Evolutionary conservation across 768 basidiomycete genomes (phyloP).

Genomic region (Tubosaeta sp.): DNA sequence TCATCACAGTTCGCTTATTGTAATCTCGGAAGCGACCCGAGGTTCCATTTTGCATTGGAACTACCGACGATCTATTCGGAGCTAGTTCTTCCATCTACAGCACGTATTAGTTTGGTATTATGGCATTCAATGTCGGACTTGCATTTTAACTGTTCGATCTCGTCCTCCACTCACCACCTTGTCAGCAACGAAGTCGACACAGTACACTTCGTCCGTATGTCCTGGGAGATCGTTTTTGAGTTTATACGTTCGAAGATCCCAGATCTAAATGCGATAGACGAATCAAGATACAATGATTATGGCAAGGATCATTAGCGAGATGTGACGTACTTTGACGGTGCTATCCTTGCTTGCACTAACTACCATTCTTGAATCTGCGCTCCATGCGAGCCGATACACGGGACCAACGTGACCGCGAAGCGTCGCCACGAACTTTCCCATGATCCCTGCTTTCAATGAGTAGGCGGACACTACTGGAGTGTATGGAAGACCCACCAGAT

Average conservation of each 20-base stretch:
- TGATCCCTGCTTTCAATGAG: slow-evolving; percentile 37
- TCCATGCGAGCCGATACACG: slow-evolving; percentile 95
- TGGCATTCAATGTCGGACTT: slow-evolving; percentile 25
- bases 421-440: slow-evolving; percentile 86
- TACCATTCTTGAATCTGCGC: slow-evolving; percentile 85
- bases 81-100: slow-evolving; percentile 31
- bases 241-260: slow-evolving; percentile 97
- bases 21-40: background rate
- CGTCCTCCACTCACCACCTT: slow-evolving; percentile 98
- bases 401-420: slow-evolving; percentile 90
- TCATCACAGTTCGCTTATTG: background rate
- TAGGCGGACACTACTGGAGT: background rate
- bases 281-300: background rate
- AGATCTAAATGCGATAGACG: slow-evolving; percentile 48
- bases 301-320: background rate
- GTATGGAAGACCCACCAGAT: slow-evolving; percentile 35
- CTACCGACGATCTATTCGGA: background rate
- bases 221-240: slow-evolving; percentile 92
- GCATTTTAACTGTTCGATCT: slow-evolving; percentile 93
- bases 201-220: slow-evolving; percentile 97
- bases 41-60: background rate
- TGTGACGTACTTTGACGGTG: slow-evolving; percentile 76
- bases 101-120: background rate
- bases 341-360: slow-evolving; percentile 95
- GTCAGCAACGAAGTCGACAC: slow-evolving; percentile 98